phyloP scores from a whole-genome alignment of 2,329 filamentous ascomycete species.

The Aspergillus flavus region DNA sequence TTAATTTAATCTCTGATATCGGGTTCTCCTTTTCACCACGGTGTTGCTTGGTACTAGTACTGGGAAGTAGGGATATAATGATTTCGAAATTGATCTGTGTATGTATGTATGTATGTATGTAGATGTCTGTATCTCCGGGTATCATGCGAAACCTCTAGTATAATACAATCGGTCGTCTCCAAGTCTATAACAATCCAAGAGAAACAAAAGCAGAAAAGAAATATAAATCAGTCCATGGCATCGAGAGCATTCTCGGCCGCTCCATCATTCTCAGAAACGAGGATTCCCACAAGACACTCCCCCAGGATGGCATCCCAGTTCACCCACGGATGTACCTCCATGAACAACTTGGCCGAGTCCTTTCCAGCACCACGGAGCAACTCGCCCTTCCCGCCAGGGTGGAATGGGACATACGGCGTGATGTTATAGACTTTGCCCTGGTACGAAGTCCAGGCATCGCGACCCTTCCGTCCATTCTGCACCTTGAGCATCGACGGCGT shows the following conservation, averaged over 20 bases:
- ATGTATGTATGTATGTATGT: conserved; percentile 8
- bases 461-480: conserved; percentile 80
- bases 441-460: conserved; percentile 87
- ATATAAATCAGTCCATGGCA: conserved; percentile 59
- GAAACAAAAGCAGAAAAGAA: not conserved
- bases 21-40: not conserved
- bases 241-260: conserved; percentile 49
- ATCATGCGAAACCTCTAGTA: conserved; percentile 8
- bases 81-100: not conserved
- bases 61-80: not conserved
- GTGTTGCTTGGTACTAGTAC: not conserved
- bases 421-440: conserved; percentile 94
- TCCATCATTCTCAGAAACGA: conserved; percentile 58
- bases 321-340: conserved; percentile 68
- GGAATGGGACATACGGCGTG: conserved; percentile 83
- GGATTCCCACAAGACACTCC: conserved; percentile 63
- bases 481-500: conserved; percentile 77
- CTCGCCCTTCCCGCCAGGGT: conserved; percentile 74
- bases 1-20: not conserved
- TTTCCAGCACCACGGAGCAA: conserved; percentile 65
- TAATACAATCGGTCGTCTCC: not conserved
- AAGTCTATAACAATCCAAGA: not conserved
- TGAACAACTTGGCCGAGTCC: conserved; percentile 65
- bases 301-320: conserved; percentile 69
- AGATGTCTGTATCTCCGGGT: conserved; percentile 5